Base-by-base conservation (phyloP, 2,329 filamentous ascomycete species). In the Fusarium sp. region DNA sequence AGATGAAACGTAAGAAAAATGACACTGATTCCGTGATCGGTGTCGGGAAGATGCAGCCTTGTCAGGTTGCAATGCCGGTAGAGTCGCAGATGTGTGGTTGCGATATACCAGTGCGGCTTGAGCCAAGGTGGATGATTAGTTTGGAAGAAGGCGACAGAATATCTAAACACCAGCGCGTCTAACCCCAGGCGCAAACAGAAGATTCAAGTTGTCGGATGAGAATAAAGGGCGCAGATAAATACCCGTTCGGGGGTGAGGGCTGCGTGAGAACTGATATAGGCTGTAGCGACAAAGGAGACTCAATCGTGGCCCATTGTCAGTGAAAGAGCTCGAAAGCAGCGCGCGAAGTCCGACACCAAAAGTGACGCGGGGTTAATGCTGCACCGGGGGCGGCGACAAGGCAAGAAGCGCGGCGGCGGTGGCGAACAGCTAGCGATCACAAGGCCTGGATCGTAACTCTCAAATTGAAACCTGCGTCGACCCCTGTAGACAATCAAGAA, bases 101-200 rank as follows among this genome's bases (percentile, higher is more conserved):
- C 71, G 58, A 70, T 62, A 61, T 58, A 67, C 41, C 62, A 41
- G 29, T 61, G 32, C 67, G 62, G 62, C 54, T 57, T 62, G 68
- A 71, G 62, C 65, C 69, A 61, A 56, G 57, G 57, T 68, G 70
- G 66, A 61, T 72, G 70, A 77, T 74, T 71, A 77, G 69, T 72
- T 70, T 72, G 62, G 57, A 49, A 44, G 55, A 61, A 59, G 65
- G 63, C 54, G 54, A 59, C 48, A 71, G 65, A 66, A 73, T 76
- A 77, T 81, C 80, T 81, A 81, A 80, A 79, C 64, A 74, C 76
- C 79, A 76, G 77, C 73, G 77, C 77, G 77, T 81, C 79, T 81
- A 81, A 79, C 72, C 77, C 76, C 76, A 74, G 75, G 74, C 74
- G 74, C 73, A 76, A 79, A 76, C 45, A 72, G 68, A 75, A 73